These are phyloP conservation scores for Russula foetens DNA, from an alignment of 768 basidiomycete species.

Conservation along the genomic window DNA sequence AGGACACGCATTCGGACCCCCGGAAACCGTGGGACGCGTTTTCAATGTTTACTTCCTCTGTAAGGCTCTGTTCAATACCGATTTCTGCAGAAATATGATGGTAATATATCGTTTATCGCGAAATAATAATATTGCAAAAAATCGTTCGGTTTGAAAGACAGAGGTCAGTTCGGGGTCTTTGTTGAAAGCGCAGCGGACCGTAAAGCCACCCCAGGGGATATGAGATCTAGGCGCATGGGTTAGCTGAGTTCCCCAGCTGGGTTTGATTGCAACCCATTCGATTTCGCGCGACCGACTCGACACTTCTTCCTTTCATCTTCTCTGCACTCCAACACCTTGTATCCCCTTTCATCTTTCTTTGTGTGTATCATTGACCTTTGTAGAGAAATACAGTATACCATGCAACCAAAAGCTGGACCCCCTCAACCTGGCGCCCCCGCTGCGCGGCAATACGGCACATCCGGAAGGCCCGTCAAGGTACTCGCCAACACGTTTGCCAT, in stretches of 20 bases:
- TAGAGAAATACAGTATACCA: conserved; percentile 1
- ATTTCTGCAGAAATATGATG: too few species aligned
- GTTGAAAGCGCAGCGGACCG: too few species aligned
- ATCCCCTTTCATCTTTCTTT: neutral
- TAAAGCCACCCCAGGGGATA: too few species aligned
- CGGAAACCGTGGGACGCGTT: too few species aligned
- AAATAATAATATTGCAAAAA: too few species aligned
- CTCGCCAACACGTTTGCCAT: conserved; percentile 10
- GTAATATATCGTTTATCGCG: too few species aligned
- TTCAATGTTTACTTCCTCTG: too few species aligned
- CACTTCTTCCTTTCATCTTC: neutral
- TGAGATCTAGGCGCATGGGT: neutral
- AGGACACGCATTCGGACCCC: too few species aligned
- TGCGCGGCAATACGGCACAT: conserved; percentile 6
- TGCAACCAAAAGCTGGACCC: neutral
- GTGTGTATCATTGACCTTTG: neutral
- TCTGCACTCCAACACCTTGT: neutral
- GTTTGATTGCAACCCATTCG: neutral
- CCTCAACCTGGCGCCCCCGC: neutral
- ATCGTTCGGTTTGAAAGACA: too few species aligned
- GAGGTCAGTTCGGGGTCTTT: conserved; percentile 5
- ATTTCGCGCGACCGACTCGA: neutral
- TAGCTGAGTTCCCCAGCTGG: neutral
- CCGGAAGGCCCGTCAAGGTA: conserved; percentile 11
- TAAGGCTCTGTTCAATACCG: too few species aligned